Conservation (phyloP, 768 basidiomycete species). For the Roridomyces roridus region DNA sequence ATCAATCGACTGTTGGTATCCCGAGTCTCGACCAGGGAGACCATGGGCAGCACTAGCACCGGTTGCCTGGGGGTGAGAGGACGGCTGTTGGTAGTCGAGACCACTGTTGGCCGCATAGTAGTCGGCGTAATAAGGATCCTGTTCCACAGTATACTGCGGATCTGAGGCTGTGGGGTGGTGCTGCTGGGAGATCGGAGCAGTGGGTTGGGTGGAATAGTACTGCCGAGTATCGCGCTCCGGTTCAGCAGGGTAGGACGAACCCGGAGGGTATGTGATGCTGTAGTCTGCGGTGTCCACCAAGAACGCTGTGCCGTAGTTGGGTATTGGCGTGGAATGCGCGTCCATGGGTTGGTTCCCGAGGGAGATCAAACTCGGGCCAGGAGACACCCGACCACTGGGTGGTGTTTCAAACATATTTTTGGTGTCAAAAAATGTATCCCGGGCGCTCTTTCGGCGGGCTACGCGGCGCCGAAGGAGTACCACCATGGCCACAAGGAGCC, state of each 20-base stretch:
- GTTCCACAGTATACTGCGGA: not conserved
- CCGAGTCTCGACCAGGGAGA: slow-evolving; percentile 20
- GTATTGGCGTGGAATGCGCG: slow-evolving; percentile 10
- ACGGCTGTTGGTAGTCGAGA: slow-evolving; percentile 20
- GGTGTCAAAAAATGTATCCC: slow-evolving; percentile 25
- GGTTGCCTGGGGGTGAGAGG: slow-evolving; percentile 10
- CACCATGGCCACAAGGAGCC: not conserved
- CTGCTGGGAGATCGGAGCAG: not conserved
- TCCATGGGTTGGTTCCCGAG: slow-evolving; percentile 24
- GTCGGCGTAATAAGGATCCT: not conserved
- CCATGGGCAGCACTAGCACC: slow-evolving; percentile 19
- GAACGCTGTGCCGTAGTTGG: slow-evolving; percentile 18
- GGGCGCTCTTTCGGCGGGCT: slow-evolving; percentile 9
- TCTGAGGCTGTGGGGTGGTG: not conserved
- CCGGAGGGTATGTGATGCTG: slow-evolving; percentile 18
- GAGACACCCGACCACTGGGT: not conserved
- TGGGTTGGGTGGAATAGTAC: not conserved
- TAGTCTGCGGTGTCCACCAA: slow-evolving; percentile 22
- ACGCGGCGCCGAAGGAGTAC: slow-evolving; percentile 7
- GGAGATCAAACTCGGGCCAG: slow-evolving; percentile 17
- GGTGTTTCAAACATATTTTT: slow-evolving; percentile 8
- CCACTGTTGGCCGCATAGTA: slow-evolving; percentile 1
- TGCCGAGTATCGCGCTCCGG: slow-evolving; percentile 1
- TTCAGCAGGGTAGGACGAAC: slow-evolving; percentile 8
- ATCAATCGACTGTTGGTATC: slow-evolving; percentile 27